Evolutionary conservation across 441 rosid genomes (phyloP), one percentile per base, ranked within the genome.

Genomic region (Erodium texanum): DNA sequence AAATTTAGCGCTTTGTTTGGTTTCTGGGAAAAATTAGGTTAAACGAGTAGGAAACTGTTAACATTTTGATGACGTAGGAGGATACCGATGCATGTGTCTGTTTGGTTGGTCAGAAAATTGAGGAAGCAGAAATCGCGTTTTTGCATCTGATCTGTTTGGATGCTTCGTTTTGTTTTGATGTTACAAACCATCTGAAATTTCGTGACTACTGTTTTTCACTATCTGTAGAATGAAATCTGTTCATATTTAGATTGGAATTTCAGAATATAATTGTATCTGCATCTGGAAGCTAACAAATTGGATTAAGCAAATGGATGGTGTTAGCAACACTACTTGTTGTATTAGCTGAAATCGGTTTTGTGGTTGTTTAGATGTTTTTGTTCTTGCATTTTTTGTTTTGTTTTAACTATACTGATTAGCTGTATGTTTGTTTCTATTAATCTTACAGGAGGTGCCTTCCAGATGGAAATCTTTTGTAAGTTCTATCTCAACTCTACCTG

Each of bases 401-500:
- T n/a, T n/a, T 45, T 1, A 45, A 14, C 54, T 45, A n/a, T 65
- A 50, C 70, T 58, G 59, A 69, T 64, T 76, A 29, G 65, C 73
- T 58, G 36, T 22, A 70, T 45, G 1, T 34, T 71, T 71, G n/a
- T n/a, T n/a, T n/a, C 19, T 2, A 24, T 61, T 65, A 32, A 34
- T 56, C 69, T 74, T 79, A 69, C 89, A 94, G 96, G 85, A 87
- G 73, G 68, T 87, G 90, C 73, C 79, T 91, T 66, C 24, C 71
- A 29, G 99, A 94, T 78, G 99, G 96, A 68, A 94, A 94, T 80
- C 86, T 91, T 70, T 71, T 94, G 99, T 91, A 80, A 88, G 99
- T 89, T 65, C n/a, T 24, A 32, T 27, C 1, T 54, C 2, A 23
- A 2, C 22, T 23, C 16, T 9, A 16, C 43, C 12, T 62, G 8